These are phyloP conservation scores for Fistulifera solaris DNA, from an alignment of 108 stramenopile genomes.

Conservation along the genomic window DNA sequence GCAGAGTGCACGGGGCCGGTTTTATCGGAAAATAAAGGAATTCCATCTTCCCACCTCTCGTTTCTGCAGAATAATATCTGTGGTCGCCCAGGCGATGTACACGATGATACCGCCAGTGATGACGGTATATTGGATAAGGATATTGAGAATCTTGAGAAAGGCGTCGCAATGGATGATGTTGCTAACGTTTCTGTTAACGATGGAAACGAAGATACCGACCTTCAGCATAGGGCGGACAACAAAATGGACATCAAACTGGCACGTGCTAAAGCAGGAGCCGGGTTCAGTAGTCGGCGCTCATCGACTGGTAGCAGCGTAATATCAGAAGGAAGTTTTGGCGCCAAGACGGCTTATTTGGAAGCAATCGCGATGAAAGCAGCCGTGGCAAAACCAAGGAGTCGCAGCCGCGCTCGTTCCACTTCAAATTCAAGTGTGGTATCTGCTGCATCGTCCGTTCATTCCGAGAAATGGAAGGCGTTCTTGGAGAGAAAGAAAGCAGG, in stretches of 20 bases:
- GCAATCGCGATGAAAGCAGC: constrained; percentile 58
- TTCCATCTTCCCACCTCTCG: constrained; percentile 6
- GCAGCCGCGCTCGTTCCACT: constrained; percentile 15
- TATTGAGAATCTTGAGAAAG: too few relatives aligned
- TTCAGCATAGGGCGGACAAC: too few relatives aligned
- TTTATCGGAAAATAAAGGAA: constrained; percentile 10
- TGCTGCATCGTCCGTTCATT: constrained; percentile 5
- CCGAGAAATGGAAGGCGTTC: constrained; percentile 21
- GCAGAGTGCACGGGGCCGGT: constrained; percentile 54
- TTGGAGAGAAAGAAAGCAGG: constrained; percentile 24
- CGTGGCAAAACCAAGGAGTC: constrained; percentile 22
- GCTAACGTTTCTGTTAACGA: too few relatives aligned
- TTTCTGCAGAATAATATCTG: constrained; percentile 1
- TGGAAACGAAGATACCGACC: too few relatives aligned
- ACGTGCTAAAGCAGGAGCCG: too few relatives aligned
- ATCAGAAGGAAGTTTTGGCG: constrained; percentile 41
- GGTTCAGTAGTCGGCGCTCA: too few relatives aligned
- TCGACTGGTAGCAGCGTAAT: constrained; percentile 23
- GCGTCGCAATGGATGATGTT: too few relatives aligned
- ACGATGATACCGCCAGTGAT: too few relatives aligned
- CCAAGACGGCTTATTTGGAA: constrained; percentile 65
- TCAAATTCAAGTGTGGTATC: constrained; percentile 7
- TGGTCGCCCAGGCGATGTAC: background rate
- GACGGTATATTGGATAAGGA: too few relatives aligned
- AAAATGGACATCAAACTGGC: too few relatives aligned